Conservation (phyloP, 257 asterid species). For the Solanum gracilifrons region DNA sequence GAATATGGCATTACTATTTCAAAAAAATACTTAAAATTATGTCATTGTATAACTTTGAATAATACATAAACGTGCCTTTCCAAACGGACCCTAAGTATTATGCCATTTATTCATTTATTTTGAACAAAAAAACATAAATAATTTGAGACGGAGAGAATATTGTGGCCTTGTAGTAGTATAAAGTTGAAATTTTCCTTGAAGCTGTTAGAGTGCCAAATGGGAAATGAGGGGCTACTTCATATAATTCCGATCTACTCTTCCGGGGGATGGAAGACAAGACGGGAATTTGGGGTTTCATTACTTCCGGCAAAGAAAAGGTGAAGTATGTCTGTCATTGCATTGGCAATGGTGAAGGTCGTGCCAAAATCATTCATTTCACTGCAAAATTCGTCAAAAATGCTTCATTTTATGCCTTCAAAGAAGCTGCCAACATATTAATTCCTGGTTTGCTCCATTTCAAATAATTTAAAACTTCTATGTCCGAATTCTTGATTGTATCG, state of each 20-base stretch:
- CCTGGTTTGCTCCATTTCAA: slow-evolving; percentile 22
- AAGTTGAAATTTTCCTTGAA: neutral
- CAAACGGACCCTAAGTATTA: too few relatives aligned
- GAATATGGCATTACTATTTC: neutral
- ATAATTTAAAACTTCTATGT: too few relatives aligned
- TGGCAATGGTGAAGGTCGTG: slow-evolving; percentile 17
- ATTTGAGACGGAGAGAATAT: neutral
- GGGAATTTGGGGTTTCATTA: neutral
- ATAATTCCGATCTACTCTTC: neutral
- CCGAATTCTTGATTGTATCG: neutral
- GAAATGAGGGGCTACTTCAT: neutral
- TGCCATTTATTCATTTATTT: neutral
- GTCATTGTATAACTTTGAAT: too few relatives aligned
- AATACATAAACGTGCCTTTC: neutral
- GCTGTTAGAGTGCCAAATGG: neutral
- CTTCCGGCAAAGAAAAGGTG: neutral
- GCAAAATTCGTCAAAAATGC: slow-evolving; percentile 25
- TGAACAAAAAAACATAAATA: neutral
- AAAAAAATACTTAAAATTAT: neutral
- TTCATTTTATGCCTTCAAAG: slow-evolving; percentile 11
- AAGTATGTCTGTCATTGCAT: neutral
- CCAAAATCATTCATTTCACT: slow-evolving; percentile 11
- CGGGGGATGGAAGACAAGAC: neutral
- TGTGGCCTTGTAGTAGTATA: neutral
- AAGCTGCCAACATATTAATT: slow-evolving; percentile 16